Percentiles rank a stretch among this genome's conserved stretches.
phyloP scores from a whole-genome alignment of 805 yeast species.

The Saccharomycopsis sp. region DNA sequence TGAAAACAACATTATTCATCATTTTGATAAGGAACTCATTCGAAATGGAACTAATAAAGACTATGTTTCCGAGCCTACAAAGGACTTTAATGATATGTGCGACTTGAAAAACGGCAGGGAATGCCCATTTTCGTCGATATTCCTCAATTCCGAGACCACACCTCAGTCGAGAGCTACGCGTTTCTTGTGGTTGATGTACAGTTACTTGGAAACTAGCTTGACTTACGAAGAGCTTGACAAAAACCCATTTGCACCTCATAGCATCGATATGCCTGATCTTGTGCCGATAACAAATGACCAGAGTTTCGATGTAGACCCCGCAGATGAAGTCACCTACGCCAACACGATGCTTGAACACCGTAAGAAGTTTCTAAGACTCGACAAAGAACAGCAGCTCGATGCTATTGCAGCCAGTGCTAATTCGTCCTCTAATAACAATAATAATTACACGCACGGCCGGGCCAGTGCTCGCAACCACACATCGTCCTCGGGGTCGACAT shows the following conservation, averaged over 20 bases:
- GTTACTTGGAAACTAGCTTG: conserved; percentile 70
- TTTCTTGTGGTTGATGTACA: conserved; percentile 78
- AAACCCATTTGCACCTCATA: conserved; percentile 51
- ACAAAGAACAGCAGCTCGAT: conserved; percentile 12
- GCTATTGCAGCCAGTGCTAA: neutral
- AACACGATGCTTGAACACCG: conserved; percentile 34
- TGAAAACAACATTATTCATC: conserved; percentile 43
- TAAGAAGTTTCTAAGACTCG: conserved; percentile 28
- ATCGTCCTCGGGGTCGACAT: neutral
- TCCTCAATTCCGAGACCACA: conserved; percentile 53
- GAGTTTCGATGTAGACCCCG: conserved; percentile 37
- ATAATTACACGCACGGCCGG: neutral
- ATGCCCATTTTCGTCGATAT: conserved; percentile 64
- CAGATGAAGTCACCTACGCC: conserved; percentile 39
- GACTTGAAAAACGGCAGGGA: conserved; percentile 27
- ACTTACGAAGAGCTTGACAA: conserved; percentile 39
- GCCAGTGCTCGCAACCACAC: neutral
- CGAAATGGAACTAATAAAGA: conserved; percentile 3
- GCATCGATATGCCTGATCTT: conserved; percentile 33
- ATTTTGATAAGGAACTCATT: conserved; percentile 24
- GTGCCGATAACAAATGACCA: conserved; percentile 23
- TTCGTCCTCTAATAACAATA: neutral
- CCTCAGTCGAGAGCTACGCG: conserved; percentile 64
- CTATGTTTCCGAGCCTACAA: conserved; percentile 3
- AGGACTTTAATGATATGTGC: conserved; percentile 8